Evolutionary conservation across 2,329 filamentous ascomycete species (phyloP).

Genomic region (Botryotinia narcissicola): DNA sequence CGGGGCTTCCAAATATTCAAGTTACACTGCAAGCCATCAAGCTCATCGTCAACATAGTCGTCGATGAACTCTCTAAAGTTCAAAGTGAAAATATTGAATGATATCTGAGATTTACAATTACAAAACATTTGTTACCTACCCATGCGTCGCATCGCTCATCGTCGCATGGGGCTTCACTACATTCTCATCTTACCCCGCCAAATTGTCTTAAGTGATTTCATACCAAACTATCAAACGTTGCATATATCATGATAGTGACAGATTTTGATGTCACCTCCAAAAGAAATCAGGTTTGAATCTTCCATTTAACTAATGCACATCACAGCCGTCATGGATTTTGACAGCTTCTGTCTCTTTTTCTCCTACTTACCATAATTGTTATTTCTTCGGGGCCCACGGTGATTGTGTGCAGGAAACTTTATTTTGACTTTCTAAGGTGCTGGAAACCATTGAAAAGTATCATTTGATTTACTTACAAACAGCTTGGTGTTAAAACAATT

Average conservation of each 20-base stretch:
- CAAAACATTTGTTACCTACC: background rate
- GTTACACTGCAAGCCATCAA: background rate
- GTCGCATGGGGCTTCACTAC: background rate
- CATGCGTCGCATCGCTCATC: background rate
- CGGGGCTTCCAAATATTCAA: background rate
- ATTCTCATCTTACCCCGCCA: background rate
- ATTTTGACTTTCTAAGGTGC: constrained; percentile 8
- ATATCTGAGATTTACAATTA: background rate
- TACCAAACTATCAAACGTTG: background rate
- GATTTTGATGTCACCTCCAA: background rate
- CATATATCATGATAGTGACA: constrained; percentile 12
- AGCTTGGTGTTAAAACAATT: background rate
- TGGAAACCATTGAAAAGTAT: constrained; percentile 7
- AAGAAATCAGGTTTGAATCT: background rate
- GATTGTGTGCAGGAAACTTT: background rate
- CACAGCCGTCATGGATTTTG: background rate
- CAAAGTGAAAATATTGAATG: background rate
- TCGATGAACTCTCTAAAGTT: background rate
- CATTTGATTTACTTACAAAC: background rate
- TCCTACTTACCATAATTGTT: background rate
- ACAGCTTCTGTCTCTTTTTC: background rate
- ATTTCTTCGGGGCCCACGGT: background rate
- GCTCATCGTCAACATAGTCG: background rate
- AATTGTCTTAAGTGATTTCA: background rate
- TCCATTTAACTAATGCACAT: background rate